A percentile compares a stretch with the other conserved stretches of the same genome.
Conservation (phyloP, 2,329 filamentous ascomycete species). For the Ceratocystis smalleyi region DNA sequence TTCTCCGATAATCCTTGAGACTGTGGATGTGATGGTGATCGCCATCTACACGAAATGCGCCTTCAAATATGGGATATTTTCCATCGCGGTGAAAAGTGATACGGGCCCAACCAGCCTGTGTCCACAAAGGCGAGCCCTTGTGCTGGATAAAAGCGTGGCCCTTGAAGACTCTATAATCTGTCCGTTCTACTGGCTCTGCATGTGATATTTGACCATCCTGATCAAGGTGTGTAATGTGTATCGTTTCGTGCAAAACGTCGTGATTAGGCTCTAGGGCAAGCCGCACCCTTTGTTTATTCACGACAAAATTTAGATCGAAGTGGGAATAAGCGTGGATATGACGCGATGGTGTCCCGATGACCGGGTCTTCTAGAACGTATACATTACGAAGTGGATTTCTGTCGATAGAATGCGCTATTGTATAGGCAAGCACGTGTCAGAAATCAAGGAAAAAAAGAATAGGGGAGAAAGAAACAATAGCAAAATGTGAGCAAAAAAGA, state of each 20-base stretch:
- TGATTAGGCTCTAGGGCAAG: constrained; percentile 78
- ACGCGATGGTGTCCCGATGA: constrained; percentile 63
- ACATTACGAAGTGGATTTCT: constrained; percentile 66
- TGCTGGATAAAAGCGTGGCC: constrained; percentile 59
- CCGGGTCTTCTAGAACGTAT: constrained; percentile 54
- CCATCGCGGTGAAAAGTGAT: constrained; percentile 68
- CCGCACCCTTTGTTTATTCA: constrained; percentile 59
- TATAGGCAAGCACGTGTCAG: neutral
- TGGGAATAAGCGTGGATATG: constrained; percentile 63
- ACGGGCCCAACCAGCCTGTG: constrained; percentile 71
- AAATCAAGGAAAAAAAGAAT: neutral
- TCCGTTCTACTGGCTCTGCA: constrained; percentile 54
- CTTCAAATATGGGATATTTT: constrained; percentile 66
- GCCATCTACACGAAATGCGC: constrained; percentile 65
- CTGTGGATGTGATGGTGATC: constrained; percentile 81
- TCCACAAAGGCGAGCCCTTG: constrained; percentile 49
- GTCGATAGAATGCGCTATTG: constrained; percentile 50
- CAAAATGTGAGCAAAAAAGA: neutral
- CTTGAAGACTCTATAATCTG: constrained; percentile 68
- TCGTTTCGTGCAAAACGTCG: constrained; percentile 66
- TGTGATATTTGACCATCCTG: constrained; percentile 52
- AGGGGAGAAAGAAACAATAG: neutral
- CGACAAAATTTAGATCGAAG: constrained; percentile 71
- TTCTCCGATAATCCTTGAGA: constrained; percentile 55
- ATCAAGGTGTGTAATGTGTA: constrained; percentile 56